These are phyloP conservation scores for Heliophila coronopifolia DNA, from an alignment of 441 rosid species.

Conservation along the genomic window DNA sequence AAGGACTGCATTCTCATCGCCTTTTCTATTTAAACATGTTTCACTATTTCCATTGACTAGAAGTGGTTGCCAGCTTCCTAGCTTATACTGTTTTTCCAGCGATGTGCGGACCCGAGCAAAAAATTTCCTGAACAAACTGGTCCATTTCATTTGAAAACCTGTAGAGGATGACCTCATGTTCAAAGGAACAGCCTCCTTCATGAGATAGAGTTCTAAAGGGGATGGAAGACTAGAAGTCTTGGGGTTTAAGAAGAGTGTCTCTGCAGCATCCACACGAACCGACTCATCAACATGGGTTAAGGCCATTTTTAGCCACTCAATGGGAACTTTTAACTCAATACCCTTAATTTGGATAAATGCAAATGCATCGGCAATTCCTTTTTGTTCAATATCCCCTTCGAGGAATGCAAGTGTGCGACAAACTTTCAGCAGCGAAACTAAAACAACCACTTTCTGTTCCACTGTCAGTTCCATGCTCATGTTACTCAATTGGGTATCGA, in stretches of 20 bases:
- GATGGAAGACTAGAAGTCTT: constrained; percentile 88
- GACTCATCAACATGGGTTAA: constrained; percentile 85
- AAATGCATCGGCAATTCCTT: constrained; percentile 31
- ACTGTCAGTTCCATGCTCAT: constrained; percentile 39
- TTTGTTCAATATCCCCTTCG: constrained; percentile 79
- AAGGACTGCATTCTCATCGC: constrained; percentile 32
- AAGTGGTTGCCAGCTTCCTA: constrained; percentile 58
- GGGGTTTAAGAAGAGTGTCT: constrained; percentile 83
- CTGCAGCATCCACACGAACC: constrained; percentile 93
- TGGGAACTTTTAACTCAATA: constrained; percentile 54
- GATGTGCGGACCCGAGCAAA: constrained; percentile 86
- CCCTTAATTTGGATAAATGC: constrained; percentile 67
- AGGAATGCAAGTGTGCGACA: constrained; percentile 82
- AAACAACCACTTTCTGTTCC: constrained; percentile 76
- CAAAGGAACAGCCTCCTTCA: constrained; percentile 78
- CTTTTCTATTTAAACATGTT: constrained; percentile 24
- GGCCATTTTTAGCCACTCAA: constrained; percentile 82
- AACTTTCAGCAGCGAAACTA: constrained; percentile 81
- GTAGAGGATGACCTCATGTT: constrained; percentile 97
- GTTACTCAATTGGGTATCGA: constrained; percentile 33
- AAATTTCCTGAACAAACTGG: constrained; percentile 84
- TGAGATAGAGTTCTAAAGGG: constrained; percentile 62
- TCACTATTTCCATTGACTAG: constrained; percentile 23
- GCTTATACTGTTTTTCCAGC: constrained; percentile 83
- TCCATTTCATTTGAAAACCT: constrained; percentile 98